Evolutionary conservation across 495 filamentous ascomycete genomes (phyloP).

Genomic region (Xylaria bambusicola): DNA sequence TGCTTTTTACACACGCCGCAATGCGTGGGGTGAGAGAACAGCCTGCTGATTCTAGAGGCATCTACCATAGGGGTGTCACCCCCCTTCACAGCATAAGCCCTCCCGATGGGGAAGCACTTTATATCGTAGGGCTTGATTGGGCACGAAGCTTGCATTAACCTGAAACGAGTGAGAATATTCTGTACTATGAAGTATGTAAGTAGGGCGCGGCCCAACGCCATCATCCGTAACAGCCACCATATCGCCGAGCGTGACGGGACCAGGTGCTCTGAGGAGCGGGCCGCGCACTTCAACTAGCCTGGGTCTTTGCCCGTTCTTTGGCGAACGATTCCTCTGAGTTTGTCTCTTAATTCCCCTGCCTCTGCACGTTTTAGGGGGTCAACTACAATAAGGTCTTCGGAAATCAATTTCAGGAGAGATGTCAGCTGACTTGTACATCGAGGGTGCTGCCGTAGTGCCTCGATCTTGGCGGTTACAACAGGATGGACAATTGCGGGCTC

Average conservation of each 20-base stretch:
- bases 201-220: background rate
- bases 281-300: background rate
- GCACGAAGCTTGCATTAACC: background rate
- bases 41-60: no score
- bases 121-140: background rate
- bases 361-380: constrained; percentile 4
- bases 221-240: background rate
- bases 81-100: no score
- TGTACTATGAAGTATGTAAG: no score
- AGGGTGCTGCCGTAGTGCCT: background rate
- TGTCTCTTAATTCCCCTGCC: constrained; percentile 8
- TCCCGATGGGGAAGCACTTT: background rate
- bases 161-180: background rate
- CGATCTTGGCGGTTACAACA: background rate
- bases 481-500: background rate
- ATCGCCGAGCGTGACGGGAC: background rate
- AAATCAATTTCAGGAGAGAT: constrained; percentile 13
- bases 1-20: no score
- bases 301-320: background rate
- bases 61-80: no score
- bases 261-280: background rate
- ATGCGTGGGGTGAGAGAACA: no score
- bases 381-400: constrained; percentile 12
- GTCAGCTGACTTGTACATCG: constrained; percentile 6
- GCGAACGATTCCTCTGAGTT: constrained; percentile 9